phyloP scores from a whole-genome alignment of 2,329 filamentous ascomycete genomes.

The Cordyceps pruinosa region DNA sequence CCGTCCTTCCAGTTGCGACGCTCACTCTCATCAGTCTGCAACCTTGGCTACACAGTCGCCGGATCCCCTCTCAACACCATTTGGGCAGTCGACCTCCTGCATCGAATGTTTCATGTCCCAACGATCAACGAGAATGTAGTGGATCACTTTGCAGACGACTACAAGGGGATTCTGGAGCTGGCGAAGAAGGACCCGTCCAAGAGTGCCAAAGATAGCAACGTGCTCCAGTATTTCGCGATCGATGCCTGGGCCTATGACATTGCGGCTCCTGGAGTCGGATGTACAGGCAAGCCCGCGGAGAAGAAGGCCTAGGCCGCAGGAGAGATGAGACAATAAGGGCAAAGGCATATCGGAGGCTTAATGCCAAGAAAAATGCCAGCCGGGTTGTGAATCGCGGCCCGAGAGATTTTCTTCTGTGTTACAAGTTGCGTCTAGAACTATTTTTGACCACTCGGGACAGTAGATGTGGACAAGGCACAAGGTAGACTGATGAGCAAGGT shows the following conservation, averaged over 20 bases:
- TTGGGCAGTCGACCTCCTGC: conserved; percentile 61
- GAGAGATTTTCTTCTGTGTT: not conserved
- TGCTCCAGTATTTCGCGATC: conserved; percentile 62
- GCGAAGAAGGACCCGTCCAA: conserved; percentile 41
- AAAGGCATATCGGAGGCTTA: not conserved
- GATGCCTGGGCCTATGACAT: conserved; percentile 62
- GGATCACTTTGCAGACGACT: conserved; percentile 56
- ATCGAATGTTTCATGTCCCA: conserved; percentile 59
- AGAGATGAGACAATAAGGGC: not conserved
- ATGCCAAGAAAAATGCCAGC: not conserved
- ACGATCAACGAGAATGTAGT: conserved; percentile 52
- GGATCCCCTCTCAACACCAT: conserved; percentile 50
- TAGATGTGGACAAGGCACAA: too few species aligned
- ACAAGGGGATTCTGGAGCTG: conserved; percentile 46
- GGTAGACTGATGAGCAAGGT: too few species aligned
- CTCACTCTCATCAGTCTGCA: conserved; percentile 53
- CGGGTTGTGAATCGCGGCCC: not conserved
- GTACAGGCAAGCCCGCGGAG: conserved; percentile 37
- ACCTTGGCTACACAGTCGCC: conserved; percentile 55
- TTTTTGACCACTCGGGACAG: not conserved
- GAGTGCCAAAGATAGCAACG: conserved; percentile 51
- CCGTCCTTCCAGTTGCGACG: conserved; percentile 52
- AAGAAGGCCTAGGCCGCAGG: conserved; percentile 2
- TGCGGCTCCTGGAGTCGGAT: conserved; percentile 55
- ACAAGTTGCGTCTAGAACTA: not conserved